Evolutionary conservation across 2,329 filamentous ascomycete species (phyloP), one percentile per base, ranked within the genome.

Genomic region (Fusarium sp.): DNA sequence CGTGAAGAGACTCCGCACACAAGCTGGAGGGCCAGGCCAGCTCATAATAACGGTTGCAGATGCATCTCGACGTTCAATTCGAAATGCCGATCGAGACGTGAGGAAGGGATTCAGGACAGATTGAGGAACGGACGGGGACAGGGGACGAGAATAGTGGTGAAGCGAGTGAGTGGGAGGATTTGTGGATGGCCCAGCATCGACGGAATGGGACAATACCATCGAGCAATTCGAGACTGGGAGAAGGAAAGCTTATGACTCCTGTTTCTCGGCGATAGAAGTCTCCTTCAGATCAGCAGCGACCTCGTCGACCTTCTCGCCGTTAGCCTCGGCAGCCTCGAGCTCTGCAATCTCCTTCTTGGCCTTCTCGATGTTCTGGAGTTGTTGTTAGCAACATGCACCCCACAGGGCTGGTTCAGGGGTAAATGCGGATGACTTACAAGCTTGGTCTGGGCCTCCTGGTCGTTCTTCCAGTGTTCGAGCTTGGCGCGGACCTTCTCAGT

Each of bases 321-420:
- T 84, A 72, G 82, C 82, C 70, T 86, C 86, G 66, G 82, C 84
- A 57, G 84, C 82, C 76, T 98, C 95, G 60, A 98, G 89, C 73
- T 91, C 91, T 79, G 95, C 94, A 69, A 99, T 97, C 82, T 98
- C 94, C 82, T 95, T 95, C 86, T 97, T 92, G 66, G 96, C 96
- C 83, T 98, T 97, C 70, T 94, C 93, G 66, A 98, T 92, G 87
- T 99, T 99, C 96, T 98, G 77, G 30, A 41, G 28, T 40, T 8
- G 8, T 31, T 8, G 65, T 83, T 77, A 83, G 77, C 62, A 72
- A 70, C 57, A 7, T 36, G 55, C 11, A 31, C 15, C 36, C 6
- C 36, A 23, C 39, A 34, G 27, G 16, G 6, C 9, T 13, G 2
- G 30, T 62, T 41, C 16, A n/a, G 12, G 31, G n/a, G 16, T 23